Conservation (phyloP, 495 filamentous ascomycete species). For the Tuber aestivum region DNA sequence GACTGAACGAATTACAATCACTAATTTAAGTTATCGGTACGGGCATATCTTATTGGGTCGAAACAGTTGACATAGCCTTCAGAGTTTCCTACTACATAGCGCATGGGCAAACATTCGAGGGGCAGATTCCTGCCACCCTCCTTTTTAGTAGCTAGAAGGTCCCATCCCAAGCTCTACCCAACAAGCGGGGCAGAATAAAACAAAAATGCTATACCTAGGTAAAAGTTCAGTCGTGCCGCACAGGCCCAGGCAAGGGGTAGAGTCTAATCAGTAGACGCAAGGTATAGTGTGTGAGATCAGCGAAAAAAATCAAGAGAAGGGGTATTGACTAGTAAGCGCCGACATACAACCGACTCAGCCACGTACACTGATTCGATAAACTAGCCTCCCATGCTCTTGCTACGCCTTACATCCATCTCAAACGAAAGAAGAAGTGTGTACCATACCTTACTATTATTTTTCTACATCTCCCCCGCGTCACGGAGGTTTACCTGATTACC, state of each 20-base stretch:
- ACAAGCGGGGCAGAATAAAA: no score
- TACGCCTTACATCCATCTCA: not conserved
- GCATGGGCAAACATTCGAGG: not conserved
- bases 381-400: not conserved
- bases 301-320: no score
- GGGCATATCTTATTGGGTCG: not conserved
- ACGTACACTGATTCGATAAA: not conserved
- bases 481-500: not conserved
- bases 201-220: no score
- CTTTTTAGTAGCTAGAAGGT: not conserved
- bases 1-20: not conserved
- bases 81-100: not conserved
- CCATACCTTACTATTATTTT: not conserved
- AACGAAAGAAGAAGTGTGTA: not conserved
- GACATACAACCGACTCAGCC: not conserved
- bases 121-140: not conserved
- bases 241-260: no score
- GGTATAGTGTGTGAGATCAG: no score
- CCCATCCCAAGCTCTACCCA: not conserved
- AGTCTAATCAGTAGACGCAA: no score
- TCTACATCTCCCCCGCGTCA: not conserved
- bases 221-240: no score
- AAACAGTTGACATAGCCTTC: not conserved
- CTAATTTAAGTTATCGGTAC: not conserved
- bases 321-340: not conserved